Evolutionary conservation across 2,329 filamentous ascomycete genomes (phyloP).

Genomic region (Nothomitra cinnamomea): DNA sequence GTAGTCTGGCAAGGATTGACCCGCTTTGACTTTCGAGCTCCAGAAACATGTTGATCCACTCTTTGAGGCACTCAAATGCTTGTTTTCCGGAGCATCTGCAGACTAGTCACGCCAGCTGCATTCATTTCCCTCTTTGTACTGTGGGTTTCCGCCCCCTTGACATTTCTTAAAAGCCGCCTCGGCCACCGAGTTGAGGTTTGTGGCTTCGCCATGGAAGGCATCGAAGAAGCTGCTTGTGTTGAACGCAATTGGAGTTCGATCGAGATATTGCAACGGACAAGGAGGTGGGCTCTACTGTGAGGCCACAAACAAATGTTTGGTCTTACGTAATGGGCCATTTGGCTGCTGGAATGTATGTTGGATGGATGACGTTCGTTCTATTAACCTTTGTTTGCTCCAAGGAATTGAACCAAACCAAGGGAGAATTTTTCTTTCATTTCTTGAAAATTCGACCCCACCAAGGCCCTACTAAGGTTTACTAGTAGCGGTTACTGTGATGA

Average conservation of each 20-base stretch:
- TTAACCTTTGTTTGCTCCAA: too few species aligned
- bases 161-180: slow-evolving; percentile 3
- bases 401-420: too few species aligned
- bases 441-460: too few species aligned
- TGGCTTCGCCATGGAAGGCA: slow-evolving; percentile 4
- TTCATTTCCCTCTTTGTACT: too few species aligned
- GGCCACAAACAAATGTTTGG: too few species aligned
- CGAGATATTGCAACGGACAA: neutral
- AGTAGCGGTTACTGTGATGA: too few species aligned
- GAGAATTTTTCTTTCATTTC: too few species aligned
- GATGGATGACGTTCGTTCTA: too few species aligned
- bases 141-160: too few species aligned
- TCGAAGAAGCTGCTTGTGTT: slow-evolving; percentile 6
- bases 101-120: slow-evolving; percentile 4
- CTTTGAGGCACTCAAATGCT: neutral
- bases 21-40: neutral
- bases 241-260: slow-evolving; percentile 3
- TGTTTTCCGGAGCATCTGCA: neutral
- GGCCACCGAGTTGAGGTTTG: neutral
- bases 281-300: neutral
- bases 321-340: too few species aligned
- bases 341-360: too few species aligned
- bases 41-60: neutral
- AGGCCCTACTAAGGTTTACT: too few species aligned
- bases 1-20: slow-evolving; percentile 16